Base-by-base conservation (phyloP, 495 filamentous ascomycete species). In the Bryoglossum gracile region DNA sequence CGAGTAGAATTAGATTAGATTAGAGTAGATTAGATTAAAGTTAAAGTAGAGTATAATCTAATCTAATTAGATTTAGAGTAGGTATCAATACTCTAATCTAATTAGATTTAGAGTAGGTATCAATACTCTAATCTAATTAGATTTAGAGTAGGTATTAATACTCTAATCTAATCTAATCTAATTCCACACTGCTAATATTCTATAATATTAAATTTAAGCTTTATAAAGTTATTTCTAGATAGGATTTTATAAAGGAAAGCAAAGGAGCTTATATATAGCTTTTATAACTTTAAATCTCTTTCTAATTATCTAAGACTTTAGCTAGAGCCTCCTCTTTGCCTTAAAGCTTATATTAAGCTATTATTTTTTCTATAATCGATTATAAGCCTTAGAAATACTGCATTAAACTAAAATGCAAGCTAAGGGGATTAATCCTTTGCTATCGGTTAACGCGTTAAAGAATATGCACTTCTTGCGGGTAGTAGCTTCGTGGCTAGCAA, bases 401-500 rank as follows among this genome's bases (percentile, higher is more conserved):
- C 30, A 36, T 16, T 23, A 6, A 21, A 3, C 16, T 3, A 22
- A 37, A 48, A 48, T 48, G 3, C 5, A 22, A 3, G 18, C 16
- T 26, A 37, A 4, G 5, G 45, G 38, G 14, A 16, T 8, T 9
- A 18, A 22, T 3, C 3, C 3, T 3, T 18, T 8, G 38, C 24
- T 3, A 11, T 14, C 1, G 11, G 34, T 8, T 19, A 48, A 48
- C 16, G 33, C 19, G 16, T 48, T 18, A 21, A 37, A 38, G n/a
- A 37, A 48, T 48, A 25, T 22, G 34, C 32, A 37, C 14, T 48
- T 48, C 45, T 21, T 37, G 8, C 8, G 16, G 4, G 45, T 48
- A 1, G 30, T 48, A 48, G 45, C 45, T 48, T 48, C 45, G 37
- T 39, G 6, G 26, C 32, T 22, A 48, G 8, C 32, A 14, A 48